A percentile compares a stretch with the other conserved stretches of the same genome.
Conservation (phyloP, 352 stramenopile genomes). For the Phytophthora multivora region DNA sequence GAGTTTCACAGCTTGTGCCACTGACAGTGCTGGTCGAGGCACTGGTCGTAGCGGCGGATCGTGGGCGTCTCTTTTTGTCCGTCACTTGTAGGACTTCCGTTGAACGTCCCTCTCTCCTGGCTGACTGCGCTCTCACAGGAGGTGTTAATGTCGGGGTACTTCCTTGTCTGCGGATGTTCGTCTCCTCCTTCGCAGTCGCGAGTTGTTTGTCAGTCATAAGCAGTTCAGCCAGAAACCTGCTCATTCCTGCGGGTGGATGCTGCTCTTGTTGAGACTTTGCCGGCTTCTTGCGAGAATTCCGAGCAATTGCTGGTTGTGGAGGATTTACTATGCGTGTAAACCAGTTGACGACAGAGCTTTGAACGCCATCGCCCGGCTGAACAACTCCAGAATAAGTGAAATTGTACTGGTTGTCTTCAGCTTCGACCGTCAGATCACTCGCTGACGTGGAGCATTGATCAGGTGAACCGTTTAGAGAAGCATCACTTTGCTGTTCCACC, state of each 20-base stretch:
- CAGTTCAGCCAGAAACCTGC: constrained; percentile 42
- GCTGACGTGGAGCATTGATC: constrained; percentile 1
- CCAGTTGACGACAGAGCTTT: constrained; percentile 11
- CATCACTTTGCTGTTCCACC: background rate
- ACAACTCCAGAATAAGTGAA: constrained; percentile 5
- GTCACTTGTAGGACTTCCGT: constrained; percentile 1
- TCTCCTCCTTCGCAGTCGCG: constrained; percentile 29
- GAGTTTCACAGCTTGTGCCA: constrained; percentile 3
- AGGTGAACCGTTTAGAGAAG: background rate
- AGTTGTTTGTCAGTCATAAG: constrained; percentile 45
- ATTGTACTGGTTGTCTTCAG: constrained; percentile 22
- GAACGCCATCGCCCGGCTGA: constrained; percentile 2
- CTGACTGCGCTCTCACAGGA: background rate
- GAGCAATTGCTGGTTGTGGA: constrained; percentile 1
- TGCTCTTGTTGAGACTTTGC: constrained; percentile 15
- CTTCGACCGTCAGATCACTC: constrained; percentile 6
- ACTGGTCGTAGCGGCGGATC: constrained; percentile 13
- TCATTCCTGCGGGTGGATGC: background rate
- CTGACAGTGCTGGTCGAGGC: background rate
- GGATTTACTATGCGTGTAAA: constrained; percentile 30
- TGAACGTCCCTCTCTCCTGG: constrained; percentile 10
- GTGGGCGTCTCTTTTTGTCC: constrained; percentile 12
- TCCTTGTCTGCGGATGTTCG: constrained; percentile 39
- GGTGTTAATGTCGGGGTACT: constrained; percentile 42
- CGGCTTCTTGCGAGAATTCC: constrained; percentile 23